Evolutionary conservation across 192 early-diverging fungal species (phyloP).

Genomic region (Geranomyces variabilis): DNA sequence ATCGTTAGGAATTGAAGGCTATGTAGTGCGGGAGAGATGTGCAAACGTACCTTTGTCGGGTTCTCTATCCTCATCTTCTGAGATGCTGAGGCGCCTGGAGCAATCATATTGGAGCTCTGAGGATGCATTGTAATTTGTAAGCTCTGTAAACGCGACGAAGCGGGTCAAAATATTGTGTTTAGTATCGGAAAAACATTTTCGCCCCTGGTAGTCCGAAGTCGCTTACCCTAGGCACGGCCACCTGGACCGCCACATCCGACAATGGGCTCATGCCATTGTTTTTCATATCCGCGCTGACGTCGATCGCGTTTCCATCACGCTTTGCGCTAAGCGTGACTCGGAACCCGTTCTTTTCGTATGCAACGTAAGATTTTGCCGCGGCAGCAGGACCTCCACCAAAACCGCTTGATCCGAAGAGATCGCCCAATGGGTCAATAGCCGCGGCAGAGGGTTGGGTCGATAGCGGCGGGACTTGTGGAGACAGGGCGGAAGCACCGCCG

Average conservation of each 20-base stretch:
- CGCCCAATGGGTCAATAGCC: slow-evolving; percentile 55
- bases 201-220: not conserved
- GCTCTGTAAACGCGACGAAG: slow-evolving; percentile 56
- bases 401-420: slow-evolving; percentile 72
- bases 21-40: not conserved
- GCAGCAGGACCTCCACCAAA: slow-evolving; percentile 7
- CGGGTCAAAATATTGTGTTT: slow-evolving; percentile 11
- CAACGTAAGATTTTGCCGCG: slow-evolving; percentile 50
- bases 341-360: slow-evolving; percentile 81
- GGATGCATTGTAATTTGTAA: slow-evolving; percentile 86
- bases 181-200: not conserved
- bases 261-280: slow-evolving; percentile 63
- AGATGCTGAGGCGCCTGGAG: slow-evolving; percentile 63
- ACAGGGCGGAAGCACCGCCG: slow-evolving; percentile 22
- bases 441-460: slow-evolving; percentile 35
- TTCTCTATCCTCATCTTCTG: slow-evolving; percentile 89
- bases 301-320: slow-evolving; percentile 65
- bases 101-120: slow-evolving; percentile 68
- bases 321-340: slow-evolving; percentile 73
- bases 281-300: slow-evolving; percentile 69
- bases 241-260: slow-evolving; percentile 77
- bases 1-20: too few relatives aligned
- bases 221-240: slow-evolving; percentile 86
- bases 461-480: not conserved
- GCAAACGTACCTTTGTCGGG: slow-evolving; percentile 59